These are phyloP conservation scores for Thyridium curvatum DNA, from an alignment of 2,329 filamentous ascomycete species.

Conservation along the genomic window DNA sequence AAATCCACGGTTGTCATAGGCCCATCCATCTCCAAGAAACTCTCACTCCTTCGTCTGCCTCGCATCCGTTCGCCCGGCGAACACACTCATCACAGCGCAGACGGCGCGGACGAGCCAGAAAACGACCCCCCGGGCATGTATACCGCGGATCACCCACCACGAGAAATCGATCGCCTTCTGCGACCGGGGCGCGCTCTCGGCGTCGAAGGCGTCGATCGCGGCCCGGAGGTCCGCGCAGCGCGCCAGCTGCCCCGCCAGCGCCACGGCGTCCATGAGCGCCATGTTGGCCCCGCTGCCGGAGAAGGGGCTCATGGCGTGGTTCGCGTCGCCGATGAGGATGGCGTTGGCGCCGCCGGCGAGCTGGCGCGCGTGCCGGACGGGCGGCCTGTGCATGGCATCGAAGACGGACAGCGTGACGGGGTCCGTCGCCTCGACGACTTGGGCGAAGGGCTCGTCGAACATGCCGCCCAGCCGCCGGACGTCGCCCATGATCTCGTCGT, in stretches of 20 bases:
- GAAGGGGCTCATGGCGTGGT: slow-evolving; percentile 43
- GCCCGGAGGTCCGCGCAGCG: too few species aligned
- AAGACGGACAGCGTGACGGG: slow-evolving; percentile 26
- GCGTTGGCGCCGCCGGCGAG: slow-evolving; percentile 16
- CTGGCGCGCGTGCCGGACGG: slow-evolving; percentile 28
- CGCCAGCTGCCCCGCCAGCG: slow-evolving; percentile 32
- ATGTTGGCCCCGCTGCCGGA: slow-evolving; percentile 42
- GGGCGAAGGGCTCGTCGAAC: slow-evolving; percentile 31
- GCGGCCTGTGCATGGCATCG: slow-evolving; percentile 35
- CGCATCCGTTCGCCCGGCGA: too few species aligned
- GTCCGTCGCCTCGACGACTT: slow-evolving; percentile 31
- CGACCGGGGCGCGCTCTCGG: too few species aligned
- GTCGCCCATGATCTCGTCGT: slow-evolving; percentile 19
- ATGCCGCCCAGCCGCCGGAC: slow-evolving; percentile 22
- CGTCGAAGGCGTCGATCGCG: too few species aligned
- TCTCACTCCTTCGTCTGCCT: too few species aligned
- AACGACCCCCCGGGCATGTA: too few species aligned
- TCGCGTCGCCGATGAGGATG: slow-evolving; percentile 42
- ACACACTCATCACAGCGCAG: too few species aligned
- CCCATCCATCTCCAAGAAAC: too few species aligned
- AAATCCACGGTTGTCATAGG: too few species aligned
- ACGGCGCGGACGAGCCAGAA: too few species aligned
- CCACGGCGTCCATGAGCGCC: slow-evolving; percentile 38
- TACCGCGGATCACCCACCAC: too few species aligned
- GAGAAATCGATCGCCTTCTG: too few species aligned